These are phyloP conservation scores for Aspergillus olivimuriae DNA, from an alignment of 495 filamentous ascomycete species.

Conservation along the genomic window DNA sequence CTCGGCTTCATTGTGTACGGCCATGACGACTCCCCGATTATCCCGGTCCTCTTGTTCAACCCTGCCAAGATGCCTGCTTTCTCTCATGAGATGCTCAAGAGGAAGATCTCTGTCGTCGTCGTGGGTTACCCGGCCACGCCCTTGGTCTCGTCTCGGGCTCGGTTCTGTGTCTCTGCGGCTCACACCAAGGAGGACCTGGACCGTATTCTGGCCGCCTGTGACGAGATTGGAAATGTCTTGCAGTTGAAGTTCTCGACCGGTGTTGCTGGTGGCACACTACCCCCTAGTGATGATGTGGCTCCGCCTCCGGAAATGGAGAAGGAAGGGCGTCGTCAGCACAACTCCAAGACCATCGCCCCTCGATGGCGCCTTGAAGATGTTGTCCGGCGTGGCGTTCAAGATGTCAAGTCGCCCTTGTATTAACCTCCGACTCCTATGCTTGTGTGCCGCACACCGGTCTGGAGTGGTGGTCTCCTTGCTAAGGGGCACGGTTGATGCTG, in stretches of 20 bases:
- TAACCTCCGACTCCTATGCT: conserved; percentile 12
- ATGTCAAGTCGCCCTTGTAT: conserved; percentile 63
- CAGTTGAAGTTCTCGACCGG: conserved; percentile 96
- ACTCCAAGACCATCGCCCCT: conserved; percentile 54
- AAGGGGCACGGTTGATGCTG: conserved; percentile 35
- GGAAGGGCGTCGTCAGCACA: conserved; percentile 44
- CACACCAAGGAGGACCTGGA: conserved; percentile 99
- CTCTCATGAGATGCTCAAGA: conserved; percentile 93
- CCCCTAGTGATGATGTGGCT: conserved; percentile 60
- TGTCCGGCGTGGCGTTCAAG: conserved; percentile 68
- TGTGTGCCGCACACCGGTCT: conserved; percentile 8
- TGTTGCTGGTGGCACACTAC: conserved; percentile 77
- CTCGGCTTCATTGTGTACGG: conserved; percentile 95
- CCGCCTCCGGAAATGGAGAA: conserved; percentile 67
- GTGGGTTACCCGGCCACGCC: conserved; percentile 98
- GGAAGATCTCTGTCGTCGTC: conserved; percentile 97
- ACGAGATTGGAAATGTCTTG: conserved; percentile 85
- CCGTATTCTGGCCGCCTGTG: conserved; percentile 80
- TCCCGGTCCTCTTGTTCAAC: conserved; percentile 89
- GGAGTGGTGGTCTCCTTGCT: conserved; percentile 8
- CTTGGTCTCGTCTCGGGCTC: conserved; percentile 83
- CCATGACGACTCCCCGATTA: conserved; percentile 96
- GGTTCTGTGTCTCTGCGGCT: conserved; percentile 92
- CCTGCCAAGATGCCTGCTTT: conserved; percentile 97
- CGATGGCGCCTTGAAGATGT: conserved; percentile 80